A percentile compares a stretch with the other conserved stretches of the same genome.
phyloP scores from a whole-genome alignment of 176 grass and related monocot species.

The Oryza rufipogon region DNA sequence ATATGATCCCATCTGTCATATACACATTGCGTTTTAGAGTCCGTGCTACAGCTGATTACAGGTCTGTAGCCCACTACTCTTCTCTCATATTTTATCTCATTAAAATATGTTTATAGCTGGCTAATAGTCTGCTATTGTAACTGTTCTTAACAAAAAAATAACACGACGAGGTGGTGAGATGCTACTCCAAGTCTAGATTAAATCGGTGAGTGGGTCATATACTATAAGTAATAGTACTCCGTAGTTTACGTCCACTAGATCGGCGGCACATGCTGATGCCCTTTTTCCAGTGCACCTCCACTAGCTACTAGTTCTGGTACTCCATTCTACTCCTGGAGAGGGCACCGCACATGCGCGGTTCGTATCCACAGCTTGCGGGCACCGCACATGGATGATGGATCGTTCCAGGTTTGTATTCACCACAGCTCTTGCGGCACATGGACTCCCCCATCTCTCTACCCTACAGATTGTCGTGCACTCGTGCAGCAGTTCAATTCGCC shows the following conservation, averaged over 20 bases:
- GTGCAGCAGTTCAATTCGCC: not conserved
- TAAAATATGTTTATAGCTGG: too few species aligned
- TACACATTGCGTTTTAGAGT: too few species aligned
- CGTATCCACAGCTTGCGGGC: not conserved
- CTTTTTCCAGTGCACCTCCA: not conserved
- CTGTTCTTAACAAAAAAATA: not conserved
- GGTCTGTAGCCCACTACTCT: too few species aligned
- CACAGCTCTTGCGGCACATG: not conserved
- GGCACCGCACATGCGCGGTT: too few species aligned
- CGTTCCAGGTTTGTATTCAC: too few species aligned
- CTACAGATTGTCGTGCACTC: not conserved
- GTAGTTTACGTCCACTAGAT: not conserved
- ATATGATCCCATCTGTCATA: too few species aligned
- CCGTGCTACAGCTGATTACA: too few species aligned
- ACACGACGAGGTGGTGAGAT: not conserved
- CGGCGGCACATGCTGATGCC: not conserved
- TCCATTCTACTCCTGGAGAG: not conserved
- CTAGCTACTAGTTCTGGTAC: not conserved
- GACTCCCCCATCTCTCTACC: not conserved
- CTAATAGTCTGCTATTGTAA: too few species aligned
- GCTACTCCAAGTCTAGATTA: not conserved
- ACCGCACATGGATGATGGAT: too few species aligned
- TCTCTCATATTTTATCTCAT: too few species aligned
- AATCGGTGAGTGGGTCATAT: not conserved
- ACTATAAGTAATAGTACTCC: not conserved